phyloP scores from a whole-genome alignment of 805 yeast species.

The Metschnikowia henanensis region DNA sequence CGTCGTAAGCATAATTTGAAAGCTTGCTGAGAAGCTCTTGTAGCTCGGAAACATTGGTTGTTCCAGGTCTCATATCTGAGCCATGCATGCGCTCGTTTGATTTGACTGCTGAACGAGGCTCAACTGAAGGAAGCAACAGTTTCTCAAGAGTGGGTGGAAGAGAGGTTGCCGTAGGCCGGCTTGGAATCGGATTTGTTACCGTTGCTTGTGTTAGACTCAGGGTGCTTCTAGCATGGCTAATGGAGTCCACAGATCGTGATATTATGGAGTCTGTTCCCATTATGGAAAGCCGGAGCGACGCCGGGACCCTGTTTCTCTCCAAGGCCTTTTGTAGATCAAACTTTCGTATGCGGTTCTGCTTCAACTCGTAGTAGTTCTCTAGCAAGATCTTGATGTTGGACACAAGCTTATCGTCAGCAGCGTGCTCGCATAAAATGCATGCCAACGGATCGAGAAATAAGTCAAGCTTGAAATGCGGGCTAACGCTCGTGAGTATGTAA shows the following conservation, averaged over 20 bases:
- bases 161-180: background rate
- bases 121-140: background rate
- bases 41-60: no score
- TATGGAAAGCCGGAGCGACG: conserved; percentile 20
- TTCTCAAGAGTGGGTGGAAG: background rate
- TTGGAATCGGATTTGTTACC: background rate
- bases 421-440: conserved; percentile 13
- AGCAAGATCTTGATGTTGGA: conserved; percentile 23
- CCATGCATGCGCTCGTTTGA: background rate
- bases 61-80: no score
- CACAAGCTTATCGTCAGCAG: conserved; percentile 14
- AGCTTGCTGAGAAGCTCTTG: conserved; percentile 1
- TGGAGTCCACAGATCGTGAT: background rate
- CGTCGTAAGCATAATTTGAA: conserved; percentile 39
- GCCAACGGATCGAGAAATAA: conserved; percentile 28
- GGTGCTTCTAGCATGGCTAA: background rate
- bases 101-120: background rate
- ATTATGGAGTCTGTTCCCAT: conserved; percentile 18
- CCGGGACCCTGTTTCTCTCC: conserved; percentile 28
- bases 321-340: conserved; percentile 43
- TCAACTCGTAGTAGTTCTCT: conserved; percentile 27
- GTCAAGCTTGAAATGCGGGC: conserved; percentile 33
- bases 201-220: background rate
- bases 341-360: conserved; percentile 40
- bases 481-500: conserved; percentile 36